Conservation (phyloP, 345 rosid genomes). For the Diplotaxis tenuifolia region DNA sequence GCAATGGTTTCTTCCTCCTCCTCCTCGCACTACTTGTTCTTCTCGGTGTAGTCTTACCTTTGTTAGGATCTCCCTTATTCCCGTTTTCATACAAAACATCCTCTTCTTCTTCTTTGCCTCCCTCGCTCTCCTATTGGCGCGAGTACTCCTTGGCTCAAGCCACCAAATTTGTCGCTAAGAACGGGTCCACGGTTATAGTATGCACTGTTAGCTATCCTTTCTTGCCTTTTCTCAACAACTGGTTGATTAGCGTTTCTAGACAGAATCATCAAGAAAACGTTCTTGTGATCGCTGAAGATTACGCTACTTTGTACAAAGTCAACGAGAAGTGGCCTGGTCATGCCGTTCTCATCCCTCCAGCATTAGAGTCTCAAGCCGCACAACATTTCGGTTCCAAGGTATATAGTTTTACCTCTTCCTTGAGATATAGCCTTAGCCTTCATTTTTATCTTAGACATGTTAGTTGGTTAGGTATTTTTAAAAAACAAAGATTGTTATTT, state of each 20-base stretch:
- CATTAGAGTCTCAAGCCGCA: neutral
- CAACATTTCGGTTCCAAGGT: neutral
- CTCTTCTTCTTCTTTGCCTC: neutral
- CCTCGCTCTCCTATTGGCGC: constrained; percentile 50
- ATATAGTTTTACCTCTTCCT: neutral
- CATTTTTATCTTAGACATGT: neutral
- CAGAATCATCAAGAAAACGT: constrained; percentile 1
- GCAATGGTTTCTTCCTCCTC: constrained; percentile 48
- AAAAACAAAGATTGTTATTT: neutral
- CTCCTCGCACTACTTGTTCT: constrained; percentile 58
- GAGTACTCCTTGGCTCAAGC: constrained; percentile 68
- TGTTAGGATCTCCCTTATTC: constrained; percentile 48
- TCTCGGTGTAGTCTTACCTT: constrained; percentile 62
- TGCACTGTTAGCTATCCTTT: constrained; percentile 1
- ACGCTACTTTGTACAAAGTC: constrained; percentile 5
- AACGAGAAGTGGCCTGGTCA: too few species aligned
- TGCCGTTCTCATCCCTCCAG: constrained; percentile 13
- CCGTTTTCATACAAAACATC: constrained; percentile 14
- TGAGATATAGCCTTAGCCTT: constrained; percentile 1
- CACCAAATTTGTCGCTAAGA: constrained; percentile 64
- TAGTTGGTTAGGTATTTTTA: neutral
- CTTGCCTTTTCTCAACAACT: too few species aligned
- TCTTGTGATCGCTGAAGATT: constrained; percentile 9
- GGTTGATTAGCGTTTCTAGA: too few species aligned
- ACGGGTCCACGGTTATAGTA: neutral